These are phyloP conservation scores for Pyrrhoderma lamaoense DNA, from an alignment of 1,284 basidiomycete species.

Conservation along the genomic window DNA sequence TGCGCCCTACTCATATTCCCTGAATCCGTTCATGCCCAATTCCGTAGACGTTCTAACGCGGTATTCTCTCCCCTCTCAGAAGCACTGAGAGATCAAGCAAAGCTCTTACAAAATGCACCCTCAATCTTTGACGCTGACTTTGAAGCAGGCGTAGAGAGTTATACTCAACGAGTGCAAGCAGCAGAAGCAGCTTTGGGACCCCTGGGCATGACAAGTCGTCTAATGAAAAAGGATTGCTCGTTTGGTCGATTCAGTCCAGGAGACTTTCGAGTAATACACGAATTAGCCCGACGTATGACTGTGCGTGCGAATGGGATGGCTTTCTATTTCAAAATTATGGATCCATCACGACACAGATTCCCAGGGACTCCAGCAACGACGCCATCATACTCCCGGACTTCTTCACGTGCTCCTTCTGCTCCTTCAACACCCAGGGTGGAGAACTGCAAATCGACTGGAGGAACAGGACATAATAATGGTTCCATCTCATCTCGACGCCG, in stretches of 20 bases:
- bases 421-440: background rate
- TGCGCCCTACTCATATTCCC: constrained; percentile 51
- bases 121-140: constrained; percentile 27
- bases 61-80: constrained; percentile 47
- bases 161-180: constrained; percentile 34
- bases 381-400: background rate
- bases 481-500: background rate
- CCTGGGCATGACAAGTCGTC: constrained; percentile 44
- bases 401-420: background rate
- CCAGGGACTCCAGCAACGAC: background rate
- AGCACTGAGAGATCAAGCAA: constrained; percentile 42
- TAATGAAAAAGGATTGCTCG: constrained; percentile 58
- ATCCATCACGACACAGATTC: constrained; percentile 30
- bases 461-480: background rate
- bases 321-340: constrained; percentile 56
- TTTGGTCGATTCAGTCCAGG: constrained; percentile 56
- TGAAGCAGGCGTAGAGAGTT: constrained; percentile 36
- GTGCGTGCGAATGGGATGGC: constrained; percentile 57
- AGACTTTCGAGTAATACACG: constrained; percentile 52
- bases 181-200: constrained; percentile 51
- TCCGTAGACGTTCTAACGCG: constrained; percentile 44
- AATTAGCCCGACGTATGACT: constrained; percentile 41
- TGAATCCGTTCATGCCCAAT: constrained; percentile 55
- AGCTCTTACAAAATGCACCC: constrained; percentile 40
- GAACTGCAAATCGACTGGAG: background rate